A percentile compares a stretch with the other conserved stretches of the same genome.
Conservation (phyloP, 1,284 basidiomycete species). For the Cryptococcus amylolentus region DNA sequence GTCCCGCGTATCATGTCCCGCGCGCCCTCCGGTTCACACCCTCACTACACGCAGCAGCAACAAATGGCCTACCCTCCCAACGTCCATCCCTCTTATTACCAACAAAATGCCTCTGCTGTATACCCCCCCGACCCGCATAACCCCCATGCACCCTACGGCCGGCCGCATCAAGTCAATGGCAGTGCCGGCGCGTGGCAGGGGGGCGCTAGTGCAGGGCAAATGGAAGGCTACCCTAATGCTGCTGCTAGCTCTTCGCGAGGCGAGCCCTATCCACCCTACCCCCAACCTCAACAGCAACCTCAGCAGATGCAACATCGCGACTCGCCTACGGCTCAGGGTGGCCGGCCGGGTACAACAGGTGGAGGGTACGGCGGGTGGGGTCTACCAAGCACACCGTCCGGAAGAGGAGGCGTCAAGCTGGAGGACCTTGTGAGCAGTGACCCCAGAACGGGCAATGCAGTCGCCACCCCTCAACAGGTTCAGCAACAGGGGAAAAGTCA, state of each 20-base stretch:
- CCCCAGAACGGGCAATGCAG: not conserved
- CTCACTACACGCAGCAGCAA: constrained; percentile 2
- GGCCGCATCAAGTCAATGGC: constrained; percentile 6
- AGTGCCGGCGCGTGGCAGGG: not conserved
- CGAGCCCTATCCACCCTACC: constrained; percentile 13
- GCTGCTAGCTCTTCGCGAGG: constrained; percentile 14
- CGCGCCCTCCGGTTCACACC: constrained; percentile 12
- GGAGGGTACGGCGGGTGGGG: not conserved
- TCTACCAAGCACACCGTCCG: not conserved
- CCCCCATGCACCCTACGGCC: constrained; percentile 1
- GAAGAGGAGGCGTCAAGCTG: constrained; percentile 18
- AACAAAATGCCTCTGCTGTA: not conserved
- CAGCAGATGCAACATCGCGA: constrained; percentile 1
- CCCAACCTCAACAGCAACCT: constrained; percentile 11
- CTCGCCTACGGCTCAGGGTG: constrained; percentile 5
- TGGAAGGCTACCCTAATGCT: constrained; percentile 6
- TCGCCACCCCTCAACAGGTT: no score
- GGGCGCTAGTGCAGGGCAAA: not conserved
- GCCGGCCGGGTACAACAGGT: constrained; percentile 9
- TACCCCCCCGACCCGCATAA: not conserved
- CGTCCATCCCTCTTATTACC: not conserved
- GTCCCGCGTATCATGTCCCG: constrained; percentile 10
- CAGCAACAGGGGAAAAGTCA: not conserved
- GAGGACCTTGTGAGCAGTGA: constrained; percentile 20
- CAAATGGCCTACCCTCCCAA: not conserved